phyloP scores from a whole-genome alignment of 176 grass and related monocot genomes.

The Microstegium vimineum region DNA sequence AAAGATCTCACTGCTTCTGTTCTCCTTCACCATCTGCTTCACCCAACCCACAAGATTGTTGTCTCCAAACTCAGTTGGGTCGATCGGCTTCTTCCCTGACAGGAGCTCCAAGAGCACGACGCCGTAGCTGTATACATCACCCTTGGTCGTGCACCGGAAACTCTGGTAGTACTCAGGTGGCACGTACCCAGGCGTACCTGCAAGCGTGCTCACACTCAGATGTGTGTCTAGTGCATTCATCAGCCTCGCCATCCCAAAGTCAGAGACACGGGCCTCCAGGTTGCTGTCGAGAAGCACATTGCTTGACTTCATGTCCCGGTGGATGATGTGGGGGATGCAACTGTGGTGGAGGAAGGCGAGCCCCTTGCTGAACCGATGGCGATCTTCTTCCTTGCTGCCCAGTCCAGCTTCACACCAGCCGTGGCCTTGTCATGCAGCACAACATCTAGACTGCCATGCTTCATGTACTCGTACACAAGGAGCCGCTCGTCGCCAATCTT shows the following conservation, averaged over 20 bases:
- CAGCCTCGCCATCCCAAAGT: constrained; percentile 91
- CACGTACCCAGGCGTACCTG: constrained; percentile 91
- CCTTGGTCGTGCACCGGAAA: constrained; percentile 92
- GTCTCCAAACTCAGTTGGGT: constrained; percentile 76
- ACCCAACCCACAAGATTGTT: constrained; percentile 93
- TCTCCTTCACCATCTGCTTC: constrained; percentile 93
- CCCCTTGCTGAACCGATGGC: constrained; percentile 72
- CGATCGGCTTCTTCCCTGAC: constrained; percentile 92
- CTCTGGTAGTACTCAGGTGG: constrained; percentile 98
- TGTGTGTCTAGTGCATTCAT: constrained; percentile 87
- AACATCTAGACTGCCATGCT: constrained; percentile 82
- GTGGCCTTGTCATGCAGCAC: constrained; percentile 65
- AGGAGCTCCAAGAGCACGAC: constrained; percentile 95
- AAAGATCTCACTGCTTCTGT: constrained; percentile 64
- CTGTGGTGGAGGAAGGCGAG: constrained; percentile 97
- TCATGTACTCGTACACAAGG: constrained; percentile 96
- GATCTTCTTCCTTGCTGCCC: constrained; percentile 83
- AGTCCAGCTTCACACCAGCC: constrained; percentile 52
- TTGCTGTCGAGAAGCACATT: constrained; percentile 88
- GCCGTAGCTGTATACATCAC: constrained; percentile 93
- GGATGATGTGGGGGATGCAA: constrained; percentile 97
- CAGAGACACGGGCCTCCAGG: constrained; percentile 74
- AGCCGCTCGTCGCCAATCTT: constrained; percentile 92
- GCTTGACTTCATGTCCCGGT: constrained; percentile 97
- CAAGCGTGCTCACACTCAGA: constrained; percentile 91